These are phyloP conservation scores for Calonectria pteridis DNA, from an alignment of 2,329 filamentous ascomycete species.

Conservation along the genomic window DNA sequence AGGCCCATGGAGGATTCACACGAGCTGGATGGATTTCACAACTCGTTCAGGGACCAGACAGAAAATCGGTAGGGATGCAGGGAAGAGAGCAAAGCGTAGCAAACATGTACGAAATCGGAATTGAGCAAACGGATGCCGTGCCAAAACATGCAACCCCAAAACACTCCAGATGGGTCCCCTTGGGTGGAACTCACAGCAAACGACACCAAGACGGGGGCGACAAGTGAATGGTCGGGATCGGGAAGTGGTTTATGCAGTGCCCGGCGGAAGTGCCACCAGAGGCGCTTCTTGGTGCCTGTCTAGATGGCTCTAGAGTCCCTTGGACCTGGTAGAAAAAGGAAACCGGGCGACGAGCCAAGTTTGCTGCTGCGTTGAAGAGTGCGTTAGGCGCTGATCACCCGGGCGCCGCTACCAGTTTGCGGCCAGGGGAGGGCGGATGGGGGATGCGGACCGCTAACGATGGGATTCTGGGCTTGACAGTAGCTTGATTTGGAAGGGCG, in stretches of 20 bases:
- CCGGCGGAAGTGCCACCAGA: background rate
- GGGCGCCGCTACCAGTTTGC: slow-evolving; percentile 2
- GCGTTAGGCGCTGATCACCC: slow-evolving; percentile 7
- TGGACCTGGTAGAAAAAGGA: background rate
- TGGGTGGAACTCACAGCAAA: slow-evolving; percentile 30
- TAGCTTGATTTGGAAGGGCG: slow-evolving; percentile 14
- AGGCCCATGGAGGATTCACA: slow-evolving; percentile 4
- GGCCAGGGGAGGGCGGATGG: background rate
- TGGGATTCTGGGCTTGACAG: background rate
- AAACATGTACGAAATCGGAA: slow-evolving; percentile 21
- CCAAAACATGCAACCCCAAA: slow-evolving; percentile 39
- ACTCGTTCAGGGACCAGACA: slow-evolving; percentile 1
- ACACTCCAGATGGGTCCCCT: slow-evolving; percentile 31
- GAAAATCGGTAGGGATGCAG: slow-evolving; percentile 12
- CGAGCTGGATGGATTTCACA: slow-evolving; percentile 9
- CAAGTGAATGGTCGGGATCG: slow-evolving; percentile 13
- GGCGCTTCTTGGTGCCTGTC: background rate
- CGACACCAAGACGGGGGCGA: slow-evolving; percentile 23
- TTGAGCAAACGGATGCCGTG: slow-evolving; percentile 30
- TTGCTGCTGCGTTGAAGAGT: background rate
- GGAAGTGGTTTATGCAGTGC: slow-evolving; percentile 9
- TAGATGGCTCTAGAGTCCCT: background rate
- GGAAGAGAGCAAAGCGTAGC: slow-evolving; percentile 4
- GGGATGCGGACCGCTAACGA: slow-evolving; percentile 8
- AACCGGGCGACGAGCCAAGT: background rate